Base-by-base conservation (phyloP, 169 alveolate species). In the Plasmodium coatneyi region DNA sequence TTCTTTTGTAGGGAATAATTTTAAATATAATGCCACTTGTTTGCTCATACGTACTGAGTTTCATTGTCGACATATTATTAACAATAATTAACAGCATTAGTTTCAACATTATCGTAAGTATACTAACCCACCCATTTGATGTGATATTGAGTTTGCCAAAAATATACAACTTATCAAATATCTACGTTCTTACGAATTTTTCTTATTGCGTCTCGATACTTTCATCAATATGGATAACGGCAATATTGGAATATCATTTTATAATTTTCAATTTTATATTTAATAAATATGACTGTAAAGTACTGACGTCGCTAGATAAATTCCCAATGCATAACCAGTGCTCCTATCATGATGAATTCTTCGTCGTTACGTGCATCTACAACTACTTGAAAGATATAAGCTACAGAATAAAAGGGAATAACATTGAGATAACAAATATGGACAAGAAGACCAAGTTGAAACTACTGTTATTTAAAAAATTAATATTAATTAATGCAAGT, bases 221-320 rank as follows among this genome's bases (percentile, higher is more conserved):
- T 84, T 84, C 93, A n/a, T 46, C 93, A 72, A 84, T 84, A 84
- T 84, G 93, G 93, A 84, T 84, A 84, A 52, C 93, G 79, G 79
- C 93, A 28, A 76, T 84, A 49, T 72, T 84, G 80, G 93, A 84
- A 74, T 84, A 84, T 54, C 93, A 84, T 76, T 84, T 84, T 74
- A 84, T 84, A 74, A 84, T 84, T 84, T 84, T 84, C 71, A 84
- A 84, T 74, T 84, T 84, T 41, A 43, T 84, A 74, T 84, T 84
- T 74, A 84, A 84, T 76, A 84, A 84, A 84, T 84, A 84, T 84
- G 93, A 84, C 16, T 84, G 71, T 72, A 84, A 74, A 74, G 41
- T 84, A 30, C 93, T 84, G 36, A 84, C 93, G 28, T 84, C 93
- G 36, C 60, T 84, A 72, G 79, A 84, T 76, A 84, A 84, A 74